Evolutionary conservation across 169 alveolate species (phyloP), one percentile per base, ranked within the genome.

Genomic region (Plasmodium gallinaceum): DNA sequence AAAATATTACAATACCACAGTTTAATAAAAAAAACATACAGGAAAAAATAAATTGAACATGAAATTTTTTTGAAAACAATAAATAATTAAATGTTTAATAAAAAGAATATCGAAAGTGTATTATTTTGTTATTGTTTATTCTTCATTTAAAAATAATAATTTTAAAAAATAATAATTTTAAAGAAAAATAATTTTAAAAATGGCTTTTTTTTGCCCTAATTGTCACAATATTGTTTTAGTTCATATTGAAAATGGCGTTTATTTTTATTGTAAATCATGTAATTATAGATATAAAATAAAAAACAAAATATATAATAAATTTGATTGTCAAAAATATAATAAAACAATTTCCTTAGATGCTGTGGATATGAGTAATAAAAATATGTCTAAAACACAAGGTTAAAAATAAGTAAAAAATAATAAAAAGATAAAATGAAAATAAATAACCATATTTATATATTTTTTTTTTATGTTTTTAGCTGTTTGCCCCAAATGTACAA

Each of bases 401-500:
- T 70, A 6, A 43, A 48, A 2, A 8, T n/a, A 10, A 66, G 3
- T 24, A 54, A n/a, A 22, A 60, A 39, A 43, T n/a, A n/a, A n/a
- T n/a, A 42, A 7, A 18, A 72, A 7, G 18, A 43, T 52, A 24
- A 46, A 1, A n/a, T 6, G 18, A 39, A 16, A 16, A 45, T n/a
- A 45, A 24, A 51, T 39, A 71, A 9, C 2, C 7, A 1, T 14
- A 39, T 39, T 45, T 39, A 8, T 45, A 20, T 16, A n/a, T n/a
- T 42, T 64, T 18, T 37, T n/a, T 71, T 32, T 46, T 64, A 12
- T 65, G 48, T 26, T 18, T 71, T 32, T 60, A 94, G 96, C 96
- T 64, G 90, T 94, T 20, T 94, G 96, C 76, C 96, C 96, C 20
- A 62, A 90, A 43, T 94, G 96, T 58, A 92, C 94, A 62, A 72